Base-by-base conservation (phyloP, 352 stramenopile genomes). In the Phytopythium kandeliae region DNA sequence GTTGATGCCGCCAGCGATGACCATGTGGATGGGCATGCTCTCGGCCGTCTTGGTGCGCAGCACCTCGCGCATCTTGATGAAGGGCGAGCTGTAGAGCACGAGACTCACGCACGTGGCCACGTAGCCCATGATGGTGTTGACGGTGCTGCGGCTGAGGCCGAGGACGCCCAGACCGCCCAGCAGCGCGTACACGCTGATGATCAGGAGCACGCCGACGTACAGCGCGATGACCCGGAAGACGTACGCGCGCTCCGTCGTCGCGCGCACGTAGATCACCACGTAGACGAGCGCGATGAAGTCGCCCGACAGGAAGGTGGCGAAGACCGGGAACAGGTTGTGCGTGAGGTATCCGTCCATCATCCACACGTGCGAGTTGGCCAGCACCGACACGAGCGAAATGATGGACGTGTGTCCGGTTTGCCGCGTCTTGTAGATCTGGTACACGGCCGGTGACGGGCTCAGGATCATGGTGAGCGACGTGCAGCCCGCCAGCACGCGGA, bases 51-150 rank as follows among this genome's bases (percentile, higher is more conserved):
- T 69, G 65, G 69, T 67, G 56, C 61, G 62, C 54, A 84, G 24
- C 22, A 86, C 74, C 31, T 69, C 58, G 22, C 51, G 49, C 49
- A 82, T 60, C 37, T 76, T 75, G 36, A 78, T 67, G 41, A 86
- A 71, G 3, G 75, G 75, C n/a, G 71, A 82, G 38, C 61, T 63
- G 62, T 82, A 84, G 15, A 86, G 72, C 48, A 82, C 44, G 41
- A 82, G 19, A 6, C 57, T 71, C n/a, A 77, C 65, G 42, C 57
- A 73, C 42, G 65, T 62, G 8, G 60, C 63, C 0, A 65, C 40
- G 44, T 69, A 75, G 4, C 65, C 65, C 53, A 74, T 71, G 40
- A 69, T 66, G 42, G 63, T 54, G 28, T 62, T 56, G 36, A 67
- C 62, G 3, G 58, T 57, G 47, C 63, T 38, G 21, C 57, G 35